Evolutionary conservation across 169 alveolate species (phyloP).

Genomic region (Plasmodium gallinaceum): DNA sequence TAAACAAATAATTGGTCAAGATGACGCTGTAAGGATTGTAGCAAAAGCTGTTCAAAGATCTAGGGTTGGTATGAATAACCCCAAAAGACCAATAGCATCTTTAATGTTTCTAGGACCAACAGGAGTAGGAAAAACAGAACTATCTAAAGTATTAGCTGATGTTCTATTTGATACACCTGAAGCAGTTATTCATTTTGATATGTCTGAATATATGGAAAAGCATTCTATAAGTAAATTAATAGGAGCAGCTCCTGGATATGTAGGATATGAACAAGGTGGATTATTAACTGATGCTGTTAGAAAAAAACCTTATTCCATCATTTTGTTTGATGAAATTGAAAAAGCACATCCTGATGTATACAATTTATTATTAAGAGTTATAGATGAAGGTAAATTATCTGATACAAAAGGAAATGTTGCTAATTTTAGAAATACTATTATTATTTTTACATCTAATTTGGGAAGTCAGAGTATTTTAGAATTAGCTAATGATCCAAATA

Average conservation of each 20-base stretch:
- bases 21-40: conserved; percentile 86
- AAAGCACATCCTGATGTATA: conserved; percentile 94
- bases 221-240: conserved; percentile 91
- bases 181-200: conserved; percentile 90
- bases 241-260: conserved; percentile 95
- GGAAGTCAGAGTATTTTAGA: conserved; percentile 89
- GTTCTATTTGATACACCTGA: conserved; percentile 90
- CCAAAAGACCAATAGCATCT: conserved; percentile 92
- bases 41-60: conserved; percentile 90
- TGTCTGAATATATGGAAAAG: conserved; percentile 94
- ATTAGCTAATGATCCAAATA: conserved; percentile 87
- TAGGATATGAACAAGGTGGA: conserved; percentile 94
- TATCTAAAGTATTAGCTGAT: conserved; percentile 93
- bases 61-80: conserved; percentile 93
- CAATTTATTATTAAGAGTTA: conserved; percentile 89
- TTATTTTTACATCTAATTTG: conserved; percentile 91
- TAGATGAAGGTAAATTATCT: conserved; percentile 93
- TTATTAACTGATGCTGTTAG: conserved; percentile 93
- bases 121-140: conserved; percentile 94
- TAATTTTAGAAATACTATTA: conserved; percentile 89
- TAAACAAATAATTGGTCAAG: conserved; percentile 89
- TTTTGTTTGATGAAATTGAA: conserved; percentile 93
- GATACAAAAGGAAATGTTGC: conserved; percentile 92
- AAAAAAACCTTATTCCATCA: conserved; percentile 91
- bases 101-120: conserved; percentile 93